Base-by-base conservation (phyloP, 179 eudicot genomes). In the Sideroxylon spinosum region DNA sequence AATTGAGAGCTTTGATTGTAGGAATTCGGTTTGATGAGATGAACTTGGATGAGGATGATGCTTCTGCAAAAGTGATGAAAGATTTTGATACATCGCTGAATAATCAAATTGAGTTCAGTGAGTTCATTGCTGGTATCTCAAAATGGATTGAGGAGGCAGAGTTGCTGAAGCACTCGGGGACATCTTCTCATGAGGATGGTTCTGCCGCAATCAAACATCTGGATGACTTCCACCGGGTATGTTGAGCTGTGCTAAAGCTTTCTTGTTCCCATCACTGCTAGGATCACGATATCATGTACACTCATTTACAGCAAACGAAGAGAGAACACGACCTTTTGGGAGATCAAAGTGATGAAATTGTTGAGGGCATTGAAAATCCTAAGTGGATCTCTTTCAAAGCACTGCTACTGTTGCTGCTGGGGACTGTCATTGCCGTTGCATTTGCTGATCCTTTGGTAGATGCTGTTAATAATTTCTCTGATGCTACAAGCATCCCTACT, bases 391-490 rank as follows among this genome's bases (percentile, higher is more conserved):
- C 78, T 2, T 0, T 83, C 0, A 94, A 90, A 80, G 98, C 98
- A 25, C 72, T 86, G 56, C 73, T 88, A 22, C 77, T 85, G 65
- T 78, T 94, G 81, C 48, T 89, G 59, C 67, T 90, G 20, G 98
- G 98, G 60, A 84, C 95, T 71, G 56, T 75, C 9, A 84, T 92
- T 71, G 93, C 95, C 7, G 97, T 93, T 85, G 86, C 83, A 76
- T 92, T 92, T 84, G 97, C 98, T 20, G 98, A 94, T 86, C 98
- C 98, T 50, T 76, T 92, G 68, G 98, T 94, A 22, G 98, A 90
- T 79, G 91, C 91, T 44, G 97, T 93, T 71, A 88, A 87, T 71
- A 85, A 90, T 81, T 94, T 94, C 84, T 94, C 98, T 9, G 75
- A 60, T 69, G 98, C 97, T 65, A 92, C 97, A 55, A 82, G 87